phyloP scores from a whole-genome alignment of 352 stramenopile species.

The Phytophthora melonis region DNA sequence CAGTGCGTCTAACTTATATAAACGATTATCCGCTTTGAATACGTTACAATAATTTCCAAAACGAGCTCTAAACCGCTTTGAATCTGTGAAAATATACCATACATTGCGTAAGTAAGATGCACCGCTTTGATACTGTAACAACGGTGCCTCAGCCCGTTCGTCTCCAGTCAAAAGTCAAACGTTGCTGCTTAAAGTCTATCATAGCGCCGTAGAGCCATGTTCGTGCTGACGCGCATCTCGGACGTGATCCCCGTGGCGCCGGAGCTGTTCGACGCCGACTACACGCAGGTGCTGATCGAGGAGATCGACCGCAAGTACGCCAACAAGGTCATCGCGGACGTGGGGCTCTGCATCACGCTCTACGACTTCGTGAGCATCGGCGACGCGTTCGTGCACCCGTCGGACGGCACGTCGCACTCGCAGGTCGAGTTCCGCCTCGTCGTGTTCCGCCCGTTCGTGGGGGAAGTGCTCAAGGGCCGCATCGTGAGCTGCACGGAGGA shows the following conservation, averaged over 20 bases:
- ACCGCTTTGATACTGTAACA: not conserved
- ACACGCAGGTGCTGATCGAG: conserved; percentile 87
- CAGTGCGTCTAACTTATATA: not conserved
- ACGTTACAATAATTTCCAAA: not conserved
- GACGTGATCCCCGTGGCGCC: conserved; percentile 88
- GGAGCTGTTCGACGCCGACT: conserved; percentile 84
- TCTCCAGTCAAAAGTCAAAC: conserved; percentile 34
- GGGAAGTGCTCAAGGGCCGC: conserved; percentile 89
- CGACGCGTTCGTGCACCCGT: conserved; percentile 86
- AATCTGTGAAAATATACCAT: not conserved
- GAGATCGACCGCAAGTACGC: conserved; percentile 93
- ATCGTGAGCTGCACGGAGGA: conserved; percentile 92
- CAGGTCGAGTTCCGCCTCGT: conserved; percentile 92
- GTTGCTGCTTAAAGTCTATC: not conserved
- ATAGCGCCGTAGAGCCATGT: conserved; percentile 52
- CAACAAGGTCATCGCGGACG: conserved; percentile 91
- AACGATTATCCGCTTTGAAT: not conserved
- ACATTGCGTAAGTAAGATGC: not conserved
- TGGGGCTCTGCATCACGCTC: conserved; percentile 89
- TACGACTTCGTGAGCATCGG: conserved; percentile 92
- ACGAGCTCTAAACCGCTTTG: not conserved
- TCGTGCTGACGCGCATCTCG: conserved; percentile 86
- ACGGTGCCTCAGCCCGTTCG: not conserved
- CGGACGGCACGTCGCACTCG: conserved; percentile 88
- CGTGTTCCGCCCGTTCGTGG: conserved; percentile 89